Percentiles rank a stretch among this genome's conserved stretches.
Evolutionary conservation across 768 basidiomycete species (phyloP).

Genomic region (Kwoniella pini): DNA sequence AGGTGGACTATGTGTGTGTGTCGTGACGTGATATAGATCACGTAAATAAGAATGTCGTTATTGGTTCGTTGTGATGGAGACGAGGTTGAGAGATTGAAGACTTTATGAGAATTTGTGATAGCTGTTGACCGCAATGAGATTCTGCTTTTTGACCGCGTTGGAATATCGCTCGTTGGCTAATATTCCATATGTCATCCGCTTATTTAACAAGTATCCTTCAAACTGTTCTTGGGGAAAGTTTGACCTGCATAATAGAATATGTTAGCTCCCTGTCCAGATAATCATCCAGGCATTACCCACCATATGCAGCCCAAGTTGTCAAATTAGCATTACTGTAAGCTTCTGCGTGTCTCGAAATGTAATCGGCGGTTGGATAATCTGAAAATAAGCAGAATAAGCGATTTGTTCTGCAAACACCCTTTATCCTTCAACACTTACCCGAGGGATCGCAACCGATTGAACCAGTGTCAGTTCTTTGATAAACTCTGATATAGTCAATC

Average conservation of each 20-base stretch:
- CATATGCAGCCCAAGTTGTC: conserved; percentile 58
- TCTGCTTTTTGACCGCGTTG: too few species aligned
- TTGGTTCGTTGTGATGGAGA: too few species aligned
- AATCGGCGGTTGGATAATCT: conserved; percentile 76
- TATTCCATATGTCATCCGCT: too few species aligned
- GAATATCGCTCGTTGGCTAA: too few species aligned
- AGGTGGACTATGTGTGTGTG: too few species aligned
- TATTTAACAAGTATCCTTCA: conserved; percentile 56
- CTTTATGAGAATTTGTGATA: too few species aligned
- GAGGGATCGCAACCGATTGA: conserved; percentile 58
- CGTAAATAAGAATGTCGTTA: too few species aligned
- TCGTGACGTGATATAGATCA: too few species aligned
- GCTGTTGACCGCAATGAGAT: too few species aligned
- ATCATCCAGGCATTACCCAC: conserved; percentile 10
- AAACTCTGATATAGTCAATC: conserved; percentile 85
- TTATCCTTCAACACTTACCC: conserved; percentile 36
- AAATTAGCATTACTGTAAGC: conserved; percentile 73
- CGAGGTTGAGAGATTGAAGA: too few species aligned
- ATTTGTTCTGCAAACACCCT: too few species aligned
- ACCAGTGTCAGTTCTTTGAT: conserved; percentile 65
- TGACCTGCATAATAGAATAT: conserved; percentile 21
- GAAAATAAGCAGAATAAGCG: too few species aligned
- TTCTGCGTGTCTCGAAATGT: conserved; percentile 69
- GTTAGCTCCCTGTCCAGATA: not conserved
- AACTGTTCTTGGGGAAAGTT: conserved; percentile 66